phyloP scores from a whole-genome alignment of 1,139 yeast genomes.

The Suhomyces yuchorum region DNA sequence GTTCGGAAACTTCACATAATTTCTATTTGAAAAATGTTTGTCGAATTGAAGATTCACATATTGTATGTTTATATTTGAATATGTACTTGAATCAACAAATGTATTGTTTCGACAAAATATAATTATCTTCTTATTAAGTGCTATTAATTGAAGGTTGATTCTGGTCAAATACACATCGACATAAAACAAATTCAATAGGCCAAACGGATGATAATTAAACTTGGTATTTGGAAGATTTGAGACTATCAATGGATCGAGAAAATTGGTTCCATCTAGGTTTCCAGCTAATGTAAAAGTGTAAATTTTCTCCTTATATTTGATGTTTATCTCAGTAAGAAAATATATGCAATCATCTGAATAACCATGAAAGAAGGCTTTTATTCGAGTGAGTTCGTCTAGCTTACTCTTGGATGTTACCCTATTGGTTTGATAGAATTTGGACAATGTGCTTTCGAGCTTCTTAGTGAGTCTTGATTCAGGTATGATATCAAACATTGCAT shows the following conservation, averaged over 20 bases:
- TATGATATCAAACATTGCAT: conserved; percentile 1
- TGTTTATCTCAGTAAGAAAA: conserved; percentile 22
- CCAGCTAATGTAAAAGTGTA: conserved; percentile 17
- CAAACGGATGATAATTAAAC: conserved; percentile 18
- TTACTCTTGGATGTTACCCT: conserved; percentile 1
- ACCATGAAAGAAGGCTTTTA: background rate
- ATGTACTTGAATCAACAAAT: conserved; percentile 15
- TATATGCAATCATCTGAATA: conserved; percentile 14
- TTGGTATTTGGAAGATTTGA: conserved; percentile 12
- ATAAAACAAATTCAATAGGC: conserved; percentile 16
- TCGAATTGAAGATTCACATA: conserved; percentile 22
- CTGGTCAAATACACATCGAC: conserved; percentile 13
- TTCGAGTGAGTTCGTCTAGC: conserved; percentile 9
- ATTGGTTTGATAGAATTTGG: background rate
- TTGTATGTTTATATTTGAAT: conserved; percentile 22
- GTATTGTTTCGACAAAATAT: conserved; percentile 16
- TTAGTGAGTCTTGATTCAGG: background rate
- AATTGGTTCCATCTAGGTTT: conserved; percentile 16
- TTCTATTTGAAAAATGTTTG: conserved; percentile 15
- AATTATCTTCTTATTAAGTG: conserved; percentile 10
- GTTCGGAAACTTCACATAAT: conserved; percentile 23
- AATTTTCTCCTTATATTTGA: conserved; percentile 14
- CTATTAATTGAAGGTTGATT: conserved; percentile 11
- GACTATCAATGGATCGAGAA: conserved; percentile 19
- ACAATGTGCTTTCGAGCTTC: background rate